phyloP scores from a whole-genome alignment of 805 yeast genomes.

The Scheffersomyces coipomensis region DNA sequence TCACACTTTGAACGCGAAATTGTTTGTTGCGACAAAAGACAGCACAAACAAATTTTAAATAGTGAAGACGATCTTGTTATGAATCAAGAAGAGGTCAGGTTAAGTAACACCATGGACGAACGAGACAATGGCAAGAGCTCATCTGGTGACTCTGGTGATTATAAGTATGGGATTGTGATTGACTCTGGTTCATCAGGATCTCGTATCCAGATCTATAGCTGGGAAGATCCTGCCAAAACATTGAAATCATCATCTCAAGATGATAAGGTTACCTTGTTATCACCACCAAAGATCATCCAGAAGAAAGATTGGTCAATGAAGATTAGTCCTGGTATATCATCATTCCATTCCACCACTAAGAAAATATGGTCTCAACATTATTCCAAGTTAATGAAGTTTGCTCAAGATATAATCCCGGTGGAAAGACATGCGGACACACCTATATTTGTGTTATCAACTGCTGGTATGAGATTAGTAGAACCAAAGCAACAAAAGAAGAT shows the following conservation, averaged over 20 bases:
- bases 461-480: slow-evolving; percentile 87
- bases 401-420: slow-evolving; percentile 67
- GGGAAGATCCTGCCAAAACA: slow-evolving; percentile 51
- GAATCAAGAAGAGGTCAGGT: too few relatives aligned
- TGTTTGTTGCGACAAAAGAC: too few relatives aligned
- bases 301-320: slow-evolving; percentile 69
- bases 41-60: too few relatives aligned
- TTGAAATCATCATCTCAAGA: slow-evolving; percentile 25
- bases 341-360: slow-evolving; percentile 50
- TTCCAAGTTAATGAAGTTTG: slow-evolving; percentile 61
- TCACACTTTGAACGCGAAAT: too few relatives aligned
- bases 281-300: slow-evolving; percentile 69
- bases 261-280: slow-evolving; percentile 36
- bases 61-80: too few relatives aligned
- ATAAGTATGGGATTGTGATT: slow-evolving; percentile 77
- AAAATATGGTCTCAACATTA: slow-evolving; percentile 74
- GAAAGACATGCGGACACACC: slow-evolving; percentile 69
- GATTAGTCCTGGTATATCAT: slow-evolving; percentile 82
- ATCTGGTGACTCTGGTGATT: too few relatives aligned
- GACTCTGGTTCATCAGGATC: slow-evolving; percentile 98
- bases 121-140: background rate
- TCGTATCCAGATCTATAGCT: slow-evolving; percentile 75
- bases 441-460: slow-evolving; percentile 88
- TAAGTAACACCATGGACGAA: too few relatives aligned
- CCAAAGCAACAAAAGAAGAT: slow-evolving; percentile 51